Evolutionary conservation across 2,329 filamentous ascomycete species (phyloP).

Genomic region (Septoria petroselini): DNA sequence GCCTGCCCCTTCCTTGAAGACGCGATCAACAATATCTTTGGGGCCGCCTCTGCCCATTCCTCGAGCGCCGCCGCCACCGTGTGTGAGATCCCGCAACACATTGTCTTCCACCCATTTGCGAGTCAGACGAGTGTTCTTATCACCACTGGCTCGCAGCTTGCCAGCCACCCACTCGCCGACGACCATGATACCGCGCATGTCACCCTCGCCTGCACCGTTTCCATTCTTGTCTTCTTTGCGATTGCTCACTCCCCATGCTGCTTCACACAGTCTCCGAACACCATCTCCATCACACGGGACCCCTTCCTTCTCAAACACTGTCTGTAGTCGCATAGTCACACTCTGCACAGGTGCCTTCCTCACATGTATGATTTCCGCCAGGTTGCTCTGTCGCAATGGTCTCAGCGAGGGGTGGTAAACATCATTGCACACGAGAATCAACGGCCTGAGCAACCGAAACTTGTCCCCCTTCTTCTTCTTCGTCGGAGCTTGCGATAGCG

Average conservation of each 20-base stretch:
- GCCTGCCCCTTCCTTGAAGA: constrained; percentile 75
- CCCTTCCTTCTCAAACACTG: constrained; percentile 83
- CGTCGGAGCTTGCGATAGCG: constrained; percentile 35
- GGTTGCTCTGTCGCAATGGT: constrained; percentile 75
- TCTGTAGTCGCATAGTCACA: constrained; percentile 75
- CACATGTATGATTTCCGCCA: constrained; percentile 88
- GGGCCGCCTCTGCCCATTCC: constrained; percentile 68
- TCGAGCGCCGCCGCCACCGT: constrained; percentile 68
- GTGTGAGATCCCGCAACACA: constrained; percentile 63
- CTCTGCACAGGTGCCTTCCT: constrained; percentile 85
- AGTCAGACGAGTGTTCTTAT: constrained; percentile 55
- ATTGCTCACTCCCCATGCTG: constrained; percentile 73
- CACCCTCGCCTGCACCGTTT: constrained; percentile 64
- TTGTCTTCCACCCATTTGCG: constrained; percentile 74
- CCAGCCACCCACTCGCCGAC: constrained; percentile 83
- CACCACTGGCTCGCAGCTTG: constrained; percentile 54
- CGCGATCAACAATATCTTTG: constrained; percentile 72
- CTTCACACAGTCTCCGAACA: constrained; percentile 77
- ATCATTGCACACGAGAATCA: constrained; percentile 96
- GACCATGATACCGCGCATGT: constrained; percentile 79
- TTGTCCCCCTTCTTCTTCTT: constrained; percentile 72
- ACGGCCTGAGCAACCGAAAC: constrained; percentile 79
- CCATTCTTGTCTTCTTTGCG: constrained; percentile 59
- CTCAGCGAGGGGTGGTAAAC: constrained; percentile 88
- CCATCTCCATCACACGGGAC: constrained; percentile 87